Conservation (phyloP, 2,329 filamentous ascomycete species). For the Trichophaea hybrida region DNA sequence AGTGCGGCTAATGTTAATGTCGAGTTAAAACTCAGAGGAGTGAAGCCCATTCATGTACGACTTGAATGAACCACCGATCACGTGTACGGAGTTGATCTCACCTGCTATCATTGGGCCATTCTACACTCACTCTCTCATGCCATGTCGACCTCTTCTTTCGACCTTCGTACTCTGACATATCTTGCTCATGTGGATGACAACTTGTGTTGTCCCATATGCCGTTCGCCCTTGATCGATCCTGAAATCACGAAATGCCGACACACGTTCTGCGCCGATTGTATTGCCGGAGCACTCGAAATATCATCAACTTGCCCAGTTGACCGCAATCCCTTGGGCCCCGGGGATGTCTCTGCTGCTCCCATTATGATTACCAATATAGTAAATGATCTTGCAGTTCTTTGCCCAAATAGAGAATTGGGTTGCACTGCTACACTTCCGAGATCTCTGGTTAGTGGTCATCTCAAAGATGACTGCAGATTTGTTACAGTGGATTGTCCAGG, state of each 20-base stretch:
- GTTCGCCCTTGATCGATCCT: slow-evolving; percentile 45
- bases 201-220: slow-evolving; percentile 38
- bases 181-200: slow-evolving; percentile 31
- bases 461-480: slow-evolving; percentile 43
- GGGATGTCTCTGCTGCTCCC: slow-evolving; percentile 28
- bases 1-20: too few relatives aligned
- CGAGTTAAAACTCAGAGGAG: too few relatives aligned
- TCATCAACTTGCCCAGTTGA: slow-evolving; percentile 26
- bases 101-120: too few relatives aligned
- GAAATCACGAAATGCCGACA: slow-evolving; percentile 50
- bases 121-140: too few relatives aligned
- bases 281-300: slow-evolving; percentile 25
- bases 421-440: slow-evolving; percentile 41
- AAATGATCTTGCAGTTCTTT: slow-evolving; percentile 44
- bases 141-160: slow-evolving; percentile 13
- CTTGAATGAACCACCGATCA: too few relatives aligned
- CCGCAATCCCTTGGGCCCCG: slow-evolving; percentile 24
- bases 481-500: slow-evolving; percentile 40
- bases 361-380: slow-evolving; percentile 46
- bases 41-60: too few relatives aligned
- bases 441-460: slow-evolving; percentile 43
- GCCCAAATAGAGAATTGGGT: slow-evolving; percentile 40
- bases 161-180: slow-evolving; percentile 31
- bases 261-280: slow-evolving; percentile 48
- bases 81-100: too few relatives aligned